Evolutionary conservation across 371 early-diverging fungal genomes (phyloP).

Genomic region (Mucor racemosus): DNA sequence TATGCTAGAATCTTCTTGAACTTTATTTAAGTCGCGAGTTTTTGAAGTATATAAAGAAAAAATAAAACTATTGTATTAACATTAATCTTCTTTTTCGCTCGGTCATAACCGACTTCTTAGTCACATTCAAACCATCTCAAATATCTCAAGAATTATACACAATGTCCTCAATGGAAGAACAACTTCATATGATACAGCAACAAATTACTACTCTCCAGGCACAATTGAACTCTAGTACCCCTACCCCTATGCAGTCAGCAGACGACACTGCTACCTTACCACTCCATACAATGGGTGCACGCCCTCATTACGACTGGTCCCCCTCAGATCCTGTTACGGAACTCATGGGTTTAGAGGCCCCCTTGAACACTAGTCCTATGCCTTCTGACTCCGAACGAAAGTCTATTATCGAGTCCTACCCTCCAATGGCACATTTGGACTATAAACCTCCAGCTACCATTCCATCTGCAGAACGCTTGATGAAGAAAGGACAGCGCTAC

Average conservation of each 20-base stretch:
- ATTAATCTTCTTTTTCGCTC: constrained; percentile 14
- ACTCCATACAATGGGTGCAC: neutral
- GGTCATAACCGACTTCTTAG: constrained; percentile 7
- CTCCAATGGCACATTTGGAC: constrained; percentile 11
- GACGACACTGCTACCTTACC: constrained; percentile 2
- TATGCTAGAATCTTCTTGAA: constrained; percentile 1
- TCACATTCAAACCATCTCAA: too few species aligned
- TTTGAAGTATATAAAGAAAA: neutral
- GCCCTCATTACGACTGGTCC: constrained; percentile 20
- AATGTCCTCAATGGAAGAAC: constrained; percentile 10
- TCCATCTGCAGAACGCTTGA: constrained; percentile 6
- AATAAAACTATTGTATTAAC: neutral
- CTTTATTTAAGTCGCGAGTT: too few species aligned
- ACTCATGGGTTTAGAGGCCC: constrained; percentile 1
- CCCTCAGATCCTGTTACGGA: neutral
- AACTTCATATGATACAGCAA: neutral
- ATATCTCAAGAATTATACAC: neutral
- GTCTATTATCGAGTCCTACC: constrained; percentile 16
- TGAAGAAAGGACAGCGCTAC: constrained; percentile 17
- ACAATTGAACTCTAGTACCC: neutral
- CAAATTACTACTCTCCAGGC: constrained; percentile 6
- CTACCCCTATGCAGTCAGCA: neutral
- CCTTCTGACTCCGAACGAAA: constrained; percentile 13
- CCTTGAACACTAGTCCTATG: neutral
- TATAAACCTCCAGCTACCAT: constrained; percentile 20